Conservation (phyloP, 1,284 basidiomycete species). For the Fomes fomentarius region DNA sequence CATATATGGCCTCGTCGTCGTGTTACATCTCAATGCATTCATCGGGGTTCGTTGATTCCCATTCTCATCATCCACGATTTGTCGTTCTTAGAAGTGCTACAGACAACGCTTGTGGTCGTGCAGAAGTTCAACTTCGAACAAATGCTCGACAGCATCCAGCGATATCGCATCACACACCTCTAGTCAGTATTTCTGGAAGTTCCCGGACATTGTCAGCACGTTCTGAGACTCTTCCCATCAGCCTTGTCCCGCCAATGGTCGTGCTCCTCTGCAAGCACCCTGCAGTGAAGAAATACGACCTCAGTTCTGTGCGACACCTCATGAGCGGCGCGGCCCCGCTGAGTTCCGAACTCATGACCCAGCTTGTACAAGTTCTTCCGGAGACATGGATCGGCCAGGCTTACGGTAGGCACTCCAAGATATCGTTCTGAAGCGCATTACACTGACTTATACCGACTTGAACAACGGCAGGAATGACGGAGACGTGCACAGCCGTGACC, state of each 20-base stretch:
- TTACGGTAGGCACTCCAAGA: constrained; percentile 48
- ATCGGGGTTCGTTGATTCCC: constrained; percentile 48
- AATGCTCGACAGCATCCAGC: constrained; percentile 71
- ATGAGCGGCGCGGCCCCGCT: constrained; percentile 79
- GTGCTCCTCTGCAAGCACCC: constrained; percentile 69
- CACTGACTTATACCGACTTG: not conserved
- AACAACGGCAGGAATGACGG: constrained; percentile 42
- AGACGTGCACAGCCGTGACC: constrained; percentile 52
- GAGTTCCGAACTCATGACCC: constrained; percentile 62
- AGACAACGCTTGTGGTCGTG: constrained; percentile 62
- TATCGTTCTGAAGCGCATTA: not conserved
- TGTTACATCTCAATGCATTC: constrained; percentile 51
- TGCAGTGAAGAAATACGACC: constrained; percentile 65
- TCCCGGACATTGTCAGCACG: too few species aligned
- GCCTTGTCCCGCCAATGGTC: constrained; percentile 69
- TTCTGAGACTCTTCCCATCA: constrained; percentile 34
- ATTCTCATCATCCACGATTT: too few species aligned
- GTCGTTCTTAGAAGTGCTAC: too few species aligned
- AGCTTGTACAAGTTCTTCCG: constrained; percentile 59
- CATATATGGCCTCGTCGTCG: constrained; percentile 69
- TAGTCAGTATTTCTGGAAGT: constrained; percentile 48
- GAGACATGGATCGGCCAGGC: constrained; percentile 65
- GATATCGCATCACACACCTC: constrained; percentile 67
- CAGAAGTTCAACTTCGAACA: constrained; percentile 72
- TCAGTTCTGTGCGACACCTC: constrained; percentile 60